Percentiles rank a stretch among this genome's conserved stretches.
These are phyloP conservation scores for Margaritispora aquatica DNA, from an alignment of 495 filamentous ascomycete genomes.

Conservation along the genomic window DNA sequence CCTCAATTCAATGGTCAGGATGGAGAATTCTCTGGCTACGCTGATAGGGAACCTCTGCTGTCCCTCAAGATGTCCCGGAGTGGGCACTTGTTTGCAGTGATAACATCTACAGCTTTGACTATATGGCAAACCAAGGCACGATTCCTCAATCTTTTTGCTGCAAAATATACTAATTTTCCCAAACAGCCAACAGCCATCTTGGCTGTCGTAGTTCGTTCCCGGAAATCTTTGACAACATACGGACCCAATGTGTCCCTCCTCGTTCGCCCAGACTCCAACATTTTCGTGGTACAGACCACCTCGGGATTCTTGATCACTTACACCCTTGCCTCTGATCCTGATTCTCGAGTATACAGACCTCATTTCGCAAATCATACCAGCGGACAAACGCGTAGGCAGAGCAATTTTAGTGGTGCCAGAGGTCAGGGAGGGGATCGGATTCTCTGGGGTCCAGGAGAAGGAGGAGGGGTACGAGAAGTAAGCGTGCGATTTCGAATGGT, in stretches of 20 bases:
- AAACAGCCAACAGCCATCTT: slow-evolving; percentile 80
- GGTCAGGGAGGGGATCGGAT: slow-evolving; percentile 50
- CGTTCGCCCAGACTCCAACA: slow-evolving; percentile 84
- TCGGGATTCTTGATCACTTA: slow-evolving; percentile 92
- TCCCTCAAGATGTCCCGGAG: slow-evolving; percentile 72
- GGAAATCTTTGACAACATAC: slow-evolving; percentile 71
- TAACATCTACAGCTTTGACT: slow-evolving; percentile 74
- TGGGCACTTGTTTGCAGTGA: slow-evolving; percentile 83
- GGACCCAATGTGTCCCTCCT: slow-evolving; percentile 78
- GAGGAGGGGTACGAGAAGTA: slow-evolving; percentile 76
- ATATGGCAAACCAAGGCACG: slow-evolving; percentile 94
- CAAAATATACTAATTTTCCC: slow-evolving; percentile 14
- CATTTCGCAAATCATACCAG: slow-evolving; percentile 61
- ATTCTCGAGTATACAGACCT: slow-evolving; percentile 77
- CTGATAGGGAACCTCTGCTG: slow-evolving; percentile 53
- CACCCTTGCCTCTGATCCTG: slow-evolving; percentile 77
- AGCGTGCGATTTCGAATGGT: slow-evolving; percentile 94
- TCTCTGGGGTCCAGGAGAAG: slow-evolving; percentile 60
- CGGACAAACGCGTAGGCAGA: slow-evolving; percentile 65
- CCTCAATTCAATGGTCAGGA: slow-evolving; percentile 14
- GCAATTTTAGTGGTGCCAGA: slow-evolving; percentile 54
- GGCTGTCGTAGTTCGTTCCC: slow-evolving; percentile 75
- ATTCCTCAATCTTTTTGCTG: slow-evolving; percentile 13
- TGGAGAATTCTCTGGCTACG: slow-evolving; percentile 14
- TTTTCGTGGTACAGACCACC: slow-evolving; percentile 86